Evolutionary conservation across 148 eudicot species (phyloP), one percentile per base, ranked within the genome.

Genomic region (Diospyros kaki): DNA sequence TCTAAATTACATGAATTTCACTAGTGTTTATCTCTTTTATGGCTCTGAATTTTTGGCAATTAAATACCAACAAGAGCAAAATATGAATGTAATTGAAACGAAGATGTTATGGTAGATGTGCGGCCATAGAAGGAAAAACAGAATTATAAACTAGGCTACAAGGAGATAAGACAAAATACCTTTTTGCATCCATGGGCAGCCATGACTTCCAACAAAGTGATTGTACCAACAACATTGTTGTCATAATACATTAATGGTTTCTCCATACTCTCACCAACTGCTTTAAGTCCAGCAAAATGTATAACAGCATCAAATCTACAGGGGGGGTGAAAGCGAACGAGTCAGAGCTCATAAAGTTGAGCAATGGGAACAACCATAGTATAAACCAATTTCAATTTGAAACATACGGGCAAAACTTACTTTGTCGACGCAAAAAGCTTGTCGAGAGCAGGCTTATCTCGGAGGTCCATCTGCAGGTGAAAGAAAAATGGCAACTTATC

Each of bases 231-330:
- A 64, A 96, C 78, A 83, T 96, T 96, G 77, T 93, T 96, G 81
- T 91, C 74, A 80, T 89, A 93, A 78, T 96, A 96, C 81, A 84
- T 58, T 90, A 96, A 84, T n/a, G 99, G 99, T 76, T 93, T 93
- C 69, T 82, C 80, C 45, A 93, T 97, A 83, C 99, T 96, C 84
- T 96, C 99, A 74, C 97, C 99, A 71, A 96, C 99, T 58, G 99
- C 99, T 86, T 96, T 96, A 60, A 96, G 64, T 62, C 99, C 99
- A 82, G 99, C 97, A 84, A 96, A 93, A 74, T 96, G 99, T 66
- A 96, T 89, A 70, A 90, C 96, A 72, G 98, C 96, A 75, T 90
- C 95, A 83, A 89, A 89, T 84, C 95, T 89, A 82, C 75, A 77
- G 12, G 67, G 53, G 50, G 58, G 64, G 48, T 45, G 69, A 58